Conservation (phyloP, 106 monocot species). For the Iris macrosiphon region DNA sequence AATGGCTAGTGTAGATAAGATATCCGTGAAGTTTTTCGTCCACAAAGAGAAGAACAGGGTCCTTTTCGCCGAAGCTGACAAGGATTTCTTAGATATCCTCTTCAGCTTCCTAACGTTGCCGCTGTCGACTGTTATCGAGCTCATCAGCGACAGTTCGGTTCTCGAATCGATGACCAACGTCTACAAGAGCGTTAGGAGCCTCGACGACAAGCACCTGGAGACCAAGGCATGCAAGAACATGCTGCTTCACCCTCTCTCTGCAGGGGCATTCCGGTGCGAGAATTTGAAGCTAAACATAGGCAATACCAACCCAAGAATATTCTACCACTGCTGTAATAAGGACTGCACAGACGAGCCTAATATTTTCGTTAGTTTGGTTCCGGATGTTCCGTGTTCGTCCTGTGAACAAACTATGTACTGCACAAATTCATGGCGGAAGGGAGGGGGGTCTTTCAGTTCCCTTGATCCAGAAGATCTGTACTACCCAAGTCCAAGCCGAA, state of each 20-base stretch:
- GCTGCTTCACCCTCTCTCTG: conserved; percentile 4
- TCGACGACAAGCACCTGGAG: neutral
- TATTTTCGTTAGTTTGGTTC: no score
- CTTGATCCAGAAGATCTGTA: no score
- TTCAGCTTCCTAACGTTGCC: conserved; percentile 17
- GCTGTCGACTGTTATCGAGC: neutral
- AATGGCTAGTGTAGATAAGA: no score
- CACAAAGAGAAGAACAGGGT: conserved; percentile 13
- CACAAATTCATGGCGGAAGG: no score
- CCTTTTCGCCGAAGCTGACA: conserved; percentile 11
- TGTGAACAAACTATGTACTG: no score
- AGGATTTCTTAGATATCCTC: conserved; percentile 14
- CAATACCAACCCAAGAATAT: no score
- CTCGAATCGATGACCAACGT: conserved; percentile 4
- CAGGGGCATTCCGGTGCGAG: neutral
- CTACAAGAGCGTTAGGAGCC: conserved; percentile 7
- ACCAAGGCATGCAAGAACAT: conserved; percentile 2
- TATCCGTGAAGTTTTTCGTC: neutral
- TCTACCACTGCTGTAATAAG: no score
- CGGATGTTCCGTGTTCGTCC: no score
- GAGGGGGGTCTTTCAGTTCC: no score
- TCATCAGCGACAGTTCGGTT: neutral
- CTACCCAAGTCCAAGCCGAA: no score
- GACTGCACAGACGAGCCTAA: no score
- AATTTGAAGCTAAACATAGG: no score